These are phyloP conservation scores for Clohesyomyces aquaticus DNA, from an alignment of 495 filamentous ascomycete genomes.

Conservation along the genomic window DNA sequence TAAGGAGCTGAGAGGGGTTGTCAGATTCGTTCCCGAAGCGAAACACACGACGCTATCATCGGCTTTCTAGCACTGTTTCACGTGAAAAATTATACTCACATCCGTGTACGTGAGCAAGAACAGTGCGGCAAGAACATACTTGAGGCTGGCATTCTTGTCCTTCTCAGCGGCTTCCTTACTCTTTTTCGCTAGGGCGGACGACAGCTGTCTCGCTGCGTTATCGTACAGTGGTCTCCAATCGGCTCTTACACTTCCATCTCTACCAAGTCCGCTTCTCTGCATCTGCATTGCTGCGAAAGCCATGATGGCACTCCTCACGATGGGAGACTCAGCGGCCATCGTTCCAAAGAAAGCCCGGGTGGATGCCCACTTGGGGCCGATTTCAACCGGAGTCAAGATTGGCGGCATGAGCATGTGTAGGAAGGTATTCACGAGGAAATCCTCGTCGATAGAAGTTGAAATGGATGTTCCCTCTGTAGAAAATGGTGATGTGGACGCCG, in stretches of 20 bases:
- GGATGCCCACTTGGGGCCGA: slow-evolving; percentile 31
- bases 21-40: background rate
- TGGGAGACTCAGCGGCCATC: slow-evolving; percentile 19
- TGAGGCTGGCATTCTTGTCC: slow-evolving; percentile 14
- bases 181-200: slow-evolving; percentile 5
- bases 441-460: slow-evolving; percentile 4
- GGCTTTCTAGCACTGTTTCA: background rate
- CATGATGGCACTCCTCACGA: slow-evolving; percentile 24
- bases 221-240: slow-evolving; percentile 29
- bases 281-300: slow-evolving; percentile 34
- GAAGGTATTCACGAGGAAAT: slow-evolving; percentile 25
- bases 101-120: slow-evolving; percentile 28
- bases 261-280: slow-evolving; percentile 15
- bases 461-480: slow-evolving; percentile 9
- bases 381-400: slow-evolving; percentile 29
- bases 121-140: slow-evolving; percentile 16
- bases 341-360: slow-evolving; percentile 27
- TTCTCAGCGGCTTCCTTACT: slow-evolving; percentile 17
- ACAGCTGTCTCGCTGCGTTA: slow-evolving; percentile 20
- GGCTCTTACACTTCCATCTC: background rate
- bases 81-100: slow-evolving; percentile 3
- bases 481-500: slow-evolving; percentile 25
- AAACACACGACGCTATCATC: too few species aligned
- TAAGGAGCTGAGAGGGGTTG: slow-evolving; percentile 13
- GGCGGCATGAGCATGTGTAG: slow-evolving; percentile 33